A percentile compares a stretch with the other conserved stretches of the same genome.
phyloP scores from a whole-genome alignment of 192 early-diverging fungal species.

The Umbelopsis sp. region DNA sequence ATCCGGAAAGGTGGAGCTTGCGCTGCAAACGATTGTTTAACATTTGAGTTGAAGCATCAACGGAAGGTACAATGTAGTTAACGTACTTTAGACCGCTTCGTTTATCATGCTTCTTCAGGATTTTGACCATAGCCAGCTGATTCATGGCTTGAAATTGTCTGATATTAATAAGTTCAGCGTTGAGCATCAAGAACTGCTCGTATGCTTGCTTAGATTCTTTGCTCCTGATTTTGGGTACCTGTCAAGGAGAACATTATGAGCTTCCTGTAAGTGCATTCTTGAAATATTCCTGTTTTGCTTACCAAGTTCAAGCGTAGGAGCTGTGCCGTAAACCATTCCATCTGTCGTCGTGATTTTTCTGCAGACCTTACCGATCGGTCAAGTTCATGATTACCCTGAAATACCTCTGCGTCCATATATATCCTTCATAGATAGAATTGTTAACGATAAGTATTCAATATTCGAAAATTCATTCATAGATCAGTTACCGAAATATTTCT shows the following conservation, averaged over 20 bases:
- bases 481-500: constrained; percentile 54
- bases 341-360: constrained; percentile 57
- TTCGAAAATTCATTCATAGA: background rate
- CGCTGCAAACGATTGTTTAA: constrained; percentile 26
- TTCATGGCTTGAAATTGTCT: constrained; percentile 80
- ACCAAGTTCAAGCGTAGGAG: constrained; percentile 48
- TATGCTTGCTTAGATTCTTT: constrained; percentile 36
- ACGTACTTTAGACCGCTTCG: constrained; percentile 53
- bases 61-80: background rate
- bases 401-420: constrained; percentile 75
- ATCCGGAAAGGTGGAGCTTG: constrained; percentile 51
- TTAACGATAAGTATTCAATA: background rate
- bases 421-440: constrained; percentile 8
- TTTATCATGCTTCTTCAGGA: constrained; percentile 94
- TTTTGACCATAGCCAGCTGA: constrained; percentile 78
- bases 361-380: constrained; percentile 55
- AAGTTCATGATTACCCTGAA: constrained; percentile 58
- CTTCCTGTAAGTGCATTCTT: background rate
- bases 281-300: background rate
- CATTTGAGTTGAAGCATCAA: background rate
- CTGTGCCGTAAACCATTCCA: constrained; percentile 61
- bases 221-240: constrained; percentile 9
- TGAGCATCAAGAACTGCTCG: constrained; percentile 63
- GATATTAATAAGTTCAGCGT: constrained; percentile 70
- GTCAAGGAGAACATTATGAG: background rate